Conservation (phyloP, 2,329 filamentous ascomycete genomes). For the Penicillium glabrum region DNA sequence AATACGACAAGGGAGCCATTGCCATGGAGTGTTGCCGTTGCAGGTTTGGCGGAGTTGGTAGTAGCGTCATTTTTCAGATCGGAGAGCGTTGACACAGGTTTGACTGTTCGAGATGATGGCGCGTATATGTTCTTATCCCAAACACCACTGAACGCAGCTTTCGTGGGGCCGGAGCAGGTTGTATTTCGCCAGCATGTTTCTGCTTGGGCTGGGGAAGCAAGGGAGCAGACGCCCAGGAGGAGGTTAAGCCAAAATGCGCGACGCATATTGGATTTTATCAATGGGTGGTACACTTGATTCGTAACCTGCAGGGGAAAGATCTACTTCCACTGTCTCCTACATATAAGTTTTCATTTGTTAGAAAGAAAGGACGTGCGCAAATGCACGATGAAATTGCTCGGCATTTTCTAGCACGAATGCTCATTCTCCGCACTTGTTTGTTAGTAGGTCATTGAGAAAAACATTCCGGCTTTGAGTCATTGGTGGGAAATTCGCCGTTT, state of each 20-base stretch:
- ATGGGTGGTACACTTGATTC: background rate
- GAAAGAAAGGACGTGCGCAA: background rate
- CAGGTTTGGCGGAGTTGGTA: constrained; percentile 30
- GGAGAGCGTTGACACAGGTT: constrained; percentile 47
- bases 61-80: constrained; percentile 28
- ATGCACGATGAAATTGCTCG: background rate
- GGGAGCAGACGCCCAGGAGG: constrained; percentile 14
- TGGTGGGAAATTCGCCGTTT: constrained; percentile 14
- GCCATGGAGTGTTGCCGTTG: constrained; percentile 33
- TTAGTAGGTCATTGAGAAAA: background rate
- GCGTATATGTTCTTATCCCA: constrained; percentile 62
- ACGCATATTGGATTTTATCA: background rate
- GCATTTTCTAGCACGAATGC: constrained; percentile 10
- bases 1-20: constrained; percentile 58
- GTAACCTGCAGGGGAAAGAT: background rate
- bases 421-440: background rate
- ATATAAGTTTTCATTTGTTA: background rate
- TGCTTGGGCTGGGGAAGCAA: constrained; percentile 11
- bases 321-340: background rate
- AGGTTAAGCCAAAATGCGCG: background rate
- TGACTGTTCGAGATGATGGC: constrained; percentile 52
- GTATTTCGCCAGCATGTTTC: constrained; percentile 56
- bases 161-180: constrained; percentile 51
- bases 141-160: constrained; percentile 54
- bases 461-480: background rate